A percentile compares a stretch with the other conserved stretches of the same genome.
Evolutionary conservation across 2,329 filamentous ascomycete genomes (phyloP).

Genomic region (Sporothrix pseudoabietina): DNA sequence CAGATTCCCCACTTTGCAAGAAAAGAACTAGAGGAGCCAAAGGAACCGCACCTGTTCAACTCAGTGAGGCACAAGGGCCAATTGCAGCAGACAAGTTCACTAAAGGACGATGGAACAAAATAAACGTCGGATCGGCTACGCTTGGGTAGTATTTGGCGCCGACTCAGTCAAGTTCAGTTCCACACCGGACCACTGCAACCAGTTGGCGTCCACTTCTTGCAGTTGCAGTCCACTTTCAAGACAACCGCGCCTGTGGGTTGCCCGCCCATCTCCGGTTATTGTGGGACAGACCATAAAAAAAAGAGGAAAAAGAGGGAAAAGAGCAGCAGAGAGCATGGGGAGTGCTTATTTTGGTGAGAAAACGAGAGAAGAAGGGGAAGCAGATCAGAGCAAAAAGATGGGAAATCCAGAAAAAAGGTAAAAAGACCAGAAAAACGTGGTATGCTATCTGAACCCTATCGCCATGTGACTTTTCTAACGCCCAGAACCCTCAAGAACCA

Average conservation of each 20-base stretch:
- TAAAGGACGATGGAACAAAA: not conserved
- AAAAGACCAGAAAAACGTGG: not conserved
- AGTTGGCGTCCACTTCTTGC: not conserved
- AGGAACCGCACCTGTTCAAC: not conserved
- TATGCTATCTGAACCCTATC: not conserved
- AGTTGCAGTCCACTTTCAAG: not conserved
- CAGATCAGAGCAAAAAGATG: not conserved
- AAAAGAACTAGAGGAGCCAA: not conserved
- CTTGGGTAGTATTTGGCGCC: conserved; percentile 13
- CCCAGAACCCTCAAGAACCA: not conserved
- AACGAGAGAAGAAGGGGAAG: not conserved
- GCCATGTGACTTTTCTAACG: not conserved
- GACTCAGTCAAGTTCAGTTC: not conserved
- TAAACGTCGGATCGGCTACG: not conserved
- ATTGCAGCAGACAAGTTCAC: not conserved
- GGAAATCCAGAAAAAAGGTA: not conserved
- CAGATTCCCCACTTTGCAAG: conserved; percentile 16
- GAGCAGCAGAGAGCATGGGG: not conserved
- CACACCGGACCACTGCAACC: not conserved
- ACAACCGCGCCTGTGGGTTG: not conserved
- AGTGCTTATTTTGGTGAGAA: not conserved
- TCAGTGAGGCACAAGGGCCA: not conserved
- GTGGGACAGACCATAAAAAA: not conserved
- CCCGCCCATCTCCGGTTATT: conserved; percentile 13
- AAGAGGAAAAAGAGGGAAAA: conserved; percentile 11